Conservation (phyloP, 106 monocot genomes). For the Allium fistulosum region DNA sequence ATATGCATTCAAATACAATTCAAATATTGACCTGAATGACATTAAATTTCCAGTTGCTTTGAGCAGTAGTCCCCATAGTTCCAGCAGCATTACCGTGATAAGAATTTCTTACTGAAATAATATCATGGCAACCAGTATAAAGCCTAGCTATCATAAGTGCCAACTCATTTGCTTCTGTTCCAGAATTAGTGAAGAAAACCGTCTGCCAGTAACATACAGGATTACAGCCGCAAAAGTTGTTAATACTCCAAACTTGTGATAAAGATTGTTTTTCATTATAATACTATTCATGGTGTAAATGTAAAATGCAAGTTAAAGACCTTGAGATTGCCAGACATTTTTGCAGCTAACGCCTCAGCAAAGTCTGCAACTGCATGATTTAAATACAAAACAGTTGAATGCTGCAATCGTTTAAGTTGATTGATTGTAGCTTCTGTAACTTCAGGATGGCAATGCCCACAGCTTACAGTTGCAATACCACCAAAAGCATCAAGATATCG, state of each 20-base stretch:
- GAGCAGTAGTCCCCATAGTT: conserved; percentile 89
- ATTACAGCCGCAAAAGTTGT: too few relatives aligned
- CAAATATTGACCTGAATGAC: conserved; percentile 53
- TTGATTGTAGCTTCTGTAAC: conserved; percentile 59
- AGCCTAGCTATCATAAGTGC: conserved; percentile 88
- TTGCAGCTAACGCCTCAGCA: conserved; percentile 78
- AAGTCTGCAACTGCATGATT: conserved; percentile 86
- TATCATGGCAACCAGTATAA: conserved; percentile 85
- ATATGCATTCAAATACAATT: too few relatives aligned
- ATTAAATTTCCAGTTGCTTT: conserved; percentile 89
- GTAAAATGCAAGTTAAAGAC: conserved; percentile 10
- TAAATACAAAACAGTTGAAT: conserved; percentile 82
- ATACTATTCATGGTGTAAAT: too few relatives aligned
- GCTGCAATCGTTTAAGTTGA: conserved; percentile 67
- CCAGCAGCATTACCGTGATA: conserved; percentile 98
- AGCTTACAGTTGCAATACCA: conserved; percentile 89
- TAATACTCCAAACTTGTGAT: too few relatives aligned
- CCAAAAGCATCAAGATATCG: conserved; percentile 88
- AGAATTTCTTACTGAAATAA: conserved; percentile 81
- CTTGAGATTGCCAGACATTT: conserved; percentile 88
- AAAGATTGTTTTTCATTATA: too few relatives aligned
- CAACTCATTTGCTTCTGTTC: conserved; percentile 93
- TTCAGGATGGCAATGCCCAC: conserved; percentile 92
- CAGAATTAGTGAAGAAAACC: conserved; percentile 97
- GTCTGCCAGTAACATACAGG: conserved; percentile 29